Evolutionary conservation across 78 protist species (phyloP).

Genomic region (Dictyostelium firmibasis): DNA sequence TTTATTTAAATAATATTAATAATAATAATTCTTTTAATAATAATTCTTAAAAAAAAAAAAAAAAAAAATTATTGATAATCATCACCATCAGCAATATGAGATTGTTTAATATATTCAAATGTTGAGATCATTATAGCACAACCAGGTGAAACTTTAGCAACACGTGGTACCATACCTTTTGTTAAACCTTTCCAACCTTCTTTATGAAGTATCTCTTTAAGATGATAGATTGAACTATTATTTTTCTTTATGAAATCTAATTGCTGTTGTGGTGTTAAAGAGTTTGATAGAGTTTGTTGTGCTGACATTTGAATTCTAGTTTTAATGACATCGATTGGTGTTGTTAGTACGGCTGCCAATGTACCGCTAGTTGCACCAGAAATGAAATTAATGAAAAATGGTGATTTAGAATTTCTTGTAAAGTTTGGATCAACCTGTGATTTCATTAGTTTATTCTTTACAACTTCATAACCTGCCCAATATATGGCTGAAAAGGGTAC

Average conservation of each 20-base stretch:
- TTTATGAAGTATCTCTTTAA: slow-evolving; percentile 6
- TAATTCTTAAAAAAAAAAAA: no score
- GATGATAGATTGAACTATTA: not conserved
- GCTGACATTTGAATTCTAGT: slow-evolving; percentile 82
- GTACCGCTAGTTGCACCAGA: slow-evolving; percentile 86
- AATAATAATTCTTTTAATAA: no score
- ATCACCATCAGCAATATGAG: slow-evolving; percentile 4
- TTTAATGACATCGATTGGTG: slow-evolving; percentile 89
- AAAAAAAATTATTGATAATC: no score
- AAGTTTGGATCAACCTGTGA: not conserved
- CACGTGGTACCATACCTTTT: slow-evolving; percentile 82
- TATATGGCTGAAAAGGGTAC: slow-evolving; percentile 91
- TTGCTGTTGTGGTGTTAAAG: not conserved
- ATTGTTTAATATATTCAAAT: slow-evolving; percentile 76
- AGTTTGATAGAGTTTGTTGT: not conserved
- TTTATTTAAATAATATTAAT: no score
- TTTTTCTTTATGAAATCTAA: not conserved
- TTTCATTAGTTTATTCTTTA: slow-evolving; percentile 11
- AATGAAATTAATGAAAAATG: slow-evolving; percentile 60
- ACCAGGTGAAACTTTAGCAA: slow-evolving; percentile 89
- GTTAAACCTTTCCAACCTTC: slow-evolving; percentile 81
- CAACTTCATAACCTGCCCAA: slow-evolving; percentile 81
- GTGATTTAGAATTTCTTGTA: not conserved
- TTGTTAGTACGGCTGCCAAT: slow-evolving; percentile 82
- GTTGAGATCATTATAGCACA: slow-evolving; percentile 91